Conservation (phyloP, 495 filamentous ascomycete species). For the Pseudomonodictys pantanalensis region DNA sequence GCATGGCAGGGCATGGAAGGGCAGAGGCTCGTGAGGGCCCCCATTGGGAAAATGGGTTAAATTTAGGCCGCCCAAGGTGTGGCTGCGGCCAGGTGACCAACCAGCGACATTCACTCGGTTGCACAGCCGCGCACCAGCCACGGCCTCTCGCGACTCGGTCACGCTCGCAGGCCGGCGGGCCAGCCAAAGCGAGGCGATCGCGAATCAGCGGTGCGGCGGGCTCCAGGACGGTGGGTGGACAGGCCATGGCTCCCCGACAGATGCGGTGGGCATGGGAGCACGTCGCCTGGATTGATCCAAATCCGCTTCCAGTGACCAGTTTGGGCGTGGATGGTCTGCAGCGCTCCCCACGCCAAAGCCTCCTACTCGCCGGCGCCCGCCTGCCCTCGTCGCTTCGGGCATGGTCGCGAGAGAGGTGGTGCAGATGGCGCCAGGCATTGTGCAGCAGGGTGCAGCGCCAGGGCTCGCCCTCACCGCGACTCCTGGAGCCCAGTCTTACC, state of each 20-base stretch:
- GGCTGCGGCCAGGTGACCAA: neutral
- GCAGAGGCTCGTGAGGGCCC: slow-evolving; percentile 7
- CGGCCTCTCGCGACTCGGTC: neutral
- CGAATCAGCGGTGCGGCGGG: slow-evolving; percentile 2
- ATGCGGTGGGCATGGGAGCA: slow-evolving; percentile 9
- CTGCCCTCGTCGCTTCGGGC: slow-evolving; percentile 1
- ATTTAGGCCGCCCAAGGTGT: neutral
- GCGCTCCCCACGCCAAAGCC: slow-evolving; percentile 19
- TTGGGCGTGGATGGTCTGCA: slow-evolving; percentile 19
- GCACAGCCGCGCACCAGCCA: neutral
- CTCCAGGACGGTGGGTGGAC: slow-evolving; percentile 5
- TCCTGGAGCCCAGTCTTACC: slow-evolving; percentile 21
- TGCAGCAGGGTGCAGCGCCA: slow-evolving; percentile 22
- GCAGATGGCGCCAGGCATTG: neutral
- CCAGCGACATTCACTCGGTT: neutral
- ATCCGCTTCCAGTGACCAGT: slow-evolving; percentile 27
- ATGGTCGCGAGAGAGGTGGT: neutral
- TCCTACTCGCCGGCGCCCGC: slow-evolving; percentile 9
- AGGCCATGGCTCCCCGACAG: slow-evolving; percentile 1
- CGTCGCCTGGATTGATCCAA: slow-evolving; percentile 20
- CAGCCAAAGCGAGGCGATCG: slow-evolving; percentile 2
- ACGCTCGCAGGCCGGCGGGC: neutral
- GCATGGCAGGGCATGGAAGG: too few species aligned
- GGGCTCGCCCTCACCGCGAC: slow-evolving; percentile 27
- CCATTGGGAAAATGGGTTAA: slow-evolving; percentile 23